Evolutionary conservation across 805 yeast genomes (phyloP).

Genomic region (Debaryomyces hansenii): DNA sequence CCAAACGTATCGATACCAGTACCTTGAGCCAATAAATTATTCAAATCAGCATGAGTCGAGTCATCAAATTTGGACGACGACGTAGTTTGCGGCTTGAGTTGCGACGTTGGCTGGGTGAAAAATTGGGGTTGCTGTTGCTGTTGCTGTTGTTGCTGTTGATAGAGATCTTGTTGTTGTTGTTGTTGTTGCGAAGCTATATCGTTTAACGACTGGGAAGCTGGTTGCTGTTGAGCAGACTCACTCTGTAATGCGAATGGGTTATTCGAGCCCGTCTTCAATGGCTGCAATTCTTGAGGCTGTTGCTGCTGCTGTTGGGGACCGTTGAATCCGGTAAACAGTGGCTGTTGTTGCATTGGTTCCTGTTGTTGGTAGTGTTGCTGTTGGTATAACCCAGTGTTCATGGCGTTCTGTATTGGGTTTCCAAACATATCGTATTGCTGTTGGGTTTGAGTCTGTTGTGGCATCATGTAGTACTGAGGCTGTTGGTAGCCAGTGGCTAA

Average conservation of each 20-base stretch:
- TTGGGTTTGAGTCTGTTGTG: slow-evolving; percentile 19
- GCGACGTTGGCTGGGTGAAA: slow-evolving; percentile 25
- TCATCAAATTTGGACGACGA: slow-evolving; percentile 38
- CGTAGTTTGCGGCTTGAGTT: slow-evolving; percentile 31
- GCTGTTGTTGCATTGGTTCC: slow-evolving; percentile 20
- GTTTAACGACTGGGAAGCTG: slow-evolving; percentile 23
- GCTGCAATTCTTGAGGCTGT: slow-evolving; percentile 42
- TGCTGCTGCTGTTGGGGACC: slow-evolving; percentile 22
- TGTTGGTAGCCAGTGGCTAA: slow-evolving; percentile 24
- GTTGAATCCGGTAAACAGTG: slow-evolving; percentile 26
- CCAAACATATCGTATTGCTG: slow-evolving; percentile 63
- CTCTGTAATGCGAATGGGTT: slow-evolving; percentile 67
- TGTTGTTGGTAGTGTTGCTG: slow-evolving; percentile 29
- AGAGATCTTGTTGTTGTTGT: slow-evolving; percentile 8
- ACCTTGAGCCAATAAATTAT: slow-evolving; percentile 76
- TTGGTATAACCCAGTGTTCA: slow-evolving; percentile 56
- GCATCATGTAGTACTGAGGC: slow-evolving; percentile 13
- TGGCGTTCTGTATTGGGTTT: slow-evolving; percentile 57
- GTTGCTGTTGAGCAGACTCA: slow-evolving; percentile 20
- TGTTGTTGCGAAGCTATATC: slow-evolving; percentile 28
- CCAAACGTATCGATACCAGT: slow-evolving; percentile 95
- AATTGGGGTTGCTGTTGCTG: slow-evolving; percentile 25
- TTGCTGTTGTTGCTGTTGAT: slow-evolving; percentile 11
- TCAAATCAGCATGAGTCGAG: slow-evolving; percentile 61
- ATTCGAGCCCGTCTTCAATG: slow-evolving; percentile 69